Evolutionary conservation across 768 basidiomycete species (phyloP).

Genomic region (Russula vinacea): DNA sequence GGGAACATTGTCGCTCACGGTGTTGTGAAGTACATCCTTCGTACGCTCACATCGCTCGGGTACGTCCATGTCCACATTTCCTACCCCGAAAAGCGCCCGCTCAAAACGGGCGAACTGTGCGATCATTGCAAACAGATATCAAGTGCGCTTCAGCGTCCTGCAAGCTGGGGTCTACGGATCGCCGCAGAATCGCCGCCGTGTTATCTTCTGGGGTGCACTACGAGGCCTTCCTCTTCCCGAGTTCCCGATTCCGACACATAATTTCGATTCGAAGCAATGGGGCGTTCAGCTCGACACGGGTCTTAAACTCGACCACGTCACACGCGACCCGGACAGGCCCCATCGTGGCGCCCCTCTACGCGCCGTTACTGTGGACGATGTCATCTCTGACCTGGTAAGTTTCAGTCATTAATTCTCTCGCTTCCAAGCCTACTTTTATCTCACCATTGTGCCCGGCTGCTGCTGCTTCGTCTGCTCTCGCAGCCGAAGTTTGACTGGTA

Average conservation of each 20-base stretch:
- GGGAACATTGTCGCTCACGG: constrained; percentile 48
- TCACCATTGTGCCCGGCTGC: neutral
- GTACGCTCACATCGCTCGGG: constrained; percentile 62
- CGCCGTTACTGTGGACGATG: constrained; percentile 58
- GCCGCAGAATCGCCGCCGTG: constrained; percentile 62
- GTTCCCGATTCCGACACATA: constrained; percentile 63
- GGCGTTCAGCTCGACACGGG: constrained; percentile 21
- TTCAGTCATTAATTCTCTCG: neutral
- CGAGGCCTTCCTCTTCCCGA: constrained; percentile 55
- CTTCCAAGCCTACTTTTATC: neutral
- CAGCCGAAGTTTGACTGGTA: constrained; percentile 74
- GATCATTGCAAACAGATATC: constrained; percentile 46
- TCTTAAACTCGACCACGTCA: constrained; percentile 11
- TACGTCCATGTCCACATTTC: constrained; percentile 29
- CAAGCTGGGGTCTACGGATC: constrained; percentile 72
- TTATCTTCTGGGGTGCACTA: constrained; percentile 67
- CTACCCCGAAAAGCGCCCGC: neutral
- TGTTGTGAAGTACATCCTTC: constrained; percentile 63
- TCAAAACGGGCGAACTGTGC: neutral
- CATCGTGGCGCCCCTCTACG: constrained; percentile 53
- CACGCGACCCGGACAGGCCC: constrained; percentile 13
- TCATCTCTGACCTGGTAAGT: constrained; percentile 67
- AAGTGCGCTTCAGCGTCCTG: constrained; percentile 59
- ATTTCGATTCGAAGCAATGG: constrained; percentile 37
- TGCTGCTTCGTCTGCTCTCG: neutral